Evolutionary conservation across 148 eudicot species (phyloP), one percentile per base, ranked within the genome.

Genomic region (Agrostemma githago): DNA sequence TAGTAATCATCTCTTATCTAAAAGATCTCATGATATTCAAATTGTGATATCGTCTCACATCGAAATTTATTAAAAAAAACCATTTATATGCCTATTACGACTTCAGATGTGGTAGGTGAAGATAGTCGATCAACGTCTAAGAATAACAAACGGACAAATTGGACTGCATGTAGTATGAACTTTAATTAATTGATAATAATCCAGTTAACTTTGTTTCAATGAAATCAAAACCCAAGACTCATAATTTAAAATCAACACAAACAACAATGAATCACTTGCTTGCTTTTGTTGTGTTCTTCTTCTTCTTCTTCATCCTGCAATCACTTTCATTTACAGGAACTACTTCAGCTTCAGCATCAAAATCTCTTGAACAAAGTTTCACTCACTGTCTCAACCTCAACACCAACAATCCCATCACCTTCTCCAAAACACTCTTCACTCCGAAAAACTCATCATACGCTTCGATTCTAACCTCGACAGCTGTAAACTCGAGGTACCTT

Each of bases 401-500:
- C 38, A 61, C 65, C 15, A 61, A 61, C 65, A 2, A 61, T 61
- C 26, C 65, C 26, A 61, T 61, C 48, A 38, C 65, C 26, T 21
- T 61, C 38, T 61, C 65, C 0, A 4, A 61, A 21, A 61, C 65
- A 61, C 3, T 61, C 14, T 61, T 61, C 40, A 21, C 65, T 21
- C 39, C 65, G 12, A 8, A 61, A 9, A 9, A 61, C 26, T 21
- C 34, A 38, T 9, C 34, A 3, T 61, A 61, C 34, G 4, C 40
- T 61, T 21, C 40, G 26, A 39, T 61, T 61, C 65, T 61, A 61
- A 61, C 2, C 39, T 61, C 65, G 10, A 61, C 40, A 11, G 70
- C 44, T 39, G 9, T 15, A 66, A 72, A 72, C 17, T 61, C 59
- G 19, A 40, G 74, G 34, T 72, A 72, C 38, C 44, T 72, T 5